These are phyloP conservation scores for Trametes cinnabarina DNA, from an alignment of 768 basidiomycete genomes.

Conservation along the genomic window DNA sequence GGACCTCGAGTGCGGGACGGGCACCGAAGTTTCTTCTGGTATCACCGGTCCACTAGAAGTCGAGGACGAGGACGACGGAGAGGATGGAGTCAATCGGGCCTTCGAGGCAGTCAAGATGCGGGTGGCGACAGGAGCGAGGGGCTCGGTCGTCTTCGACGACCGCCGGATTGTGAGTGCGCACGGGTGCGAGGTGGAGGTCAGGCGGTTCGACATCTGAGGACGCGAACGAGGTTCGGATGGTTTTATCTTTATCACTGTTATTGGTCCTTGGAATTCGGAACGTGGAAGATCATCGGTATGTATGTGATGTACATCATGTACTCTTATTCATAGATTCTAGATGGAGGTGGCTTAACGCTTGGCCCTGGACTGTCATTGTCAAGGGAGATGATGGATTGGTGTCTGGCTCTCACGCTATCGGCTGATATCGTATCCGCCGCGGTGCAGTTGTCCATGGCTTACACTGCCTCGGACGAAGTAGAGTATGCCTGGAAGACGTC, in stretches of 20 bases:
- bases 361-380: no score
- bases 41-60: background rate
- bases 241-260: background rate
- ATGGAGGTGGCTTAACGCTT: background rate
- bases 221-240: slow-evolving; percentile 5
- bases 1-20: slow-evolving; percentile 66
- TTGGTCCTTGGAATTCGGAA: background rate
- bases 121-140: slow-evolving; percentile 27
- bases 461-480: no score
- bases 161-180: slow-evolving; percentile 59
- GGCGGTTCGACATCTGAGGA: slow-evolving; percentile 62
- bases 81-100: background rate
- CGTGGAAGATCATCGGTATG: background rate
- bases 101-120: slow-evolving; percentile 43
- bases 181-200: slow-evolving; percentile 40
- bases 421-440: background rate
- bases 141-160: slow-evolving; percentile 70
- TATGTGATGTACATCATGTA: background rate
- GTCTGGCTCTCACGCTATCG: background rate
- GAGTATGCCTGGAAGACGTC: no score
- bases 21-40: slow-evolving; percentile 30
- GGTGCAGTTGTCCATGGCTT: no score
- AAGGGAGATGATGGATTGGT: background rate
- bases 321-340: background rate
- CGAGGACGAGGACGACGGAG: background rate